These are phyloP conservation scores for Diaporthe citrichinensis DNA, from an alignment of 2,329 filamentous ascomycete species.

Conservation along the genomic window DNA sequence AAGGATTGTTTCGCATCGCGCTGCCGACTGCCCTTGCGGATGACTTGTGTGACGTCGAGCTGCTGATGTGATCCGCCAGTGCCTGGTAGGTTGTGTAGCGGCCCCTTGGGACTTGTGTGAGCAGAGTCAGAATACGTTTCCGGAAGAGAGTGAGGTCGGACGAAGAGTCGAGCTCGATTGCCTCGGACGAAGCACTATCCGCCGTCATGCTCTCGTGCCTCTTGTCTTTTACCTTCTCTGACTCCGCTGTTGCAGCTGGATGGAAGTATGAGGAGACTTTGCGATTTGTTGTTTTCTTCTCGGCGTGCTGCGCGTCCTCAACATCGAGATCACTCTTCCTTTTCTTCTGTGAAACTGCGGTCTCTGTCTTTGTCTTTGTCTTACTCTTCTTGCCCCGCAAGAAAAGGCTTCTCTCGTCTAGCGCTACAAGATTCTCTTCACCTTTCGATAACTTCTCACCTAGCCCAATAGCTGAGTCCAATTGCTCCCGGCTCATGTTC, in stretches of 20 bases:
- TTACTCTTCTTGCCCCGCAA: conserved; percentile 34
- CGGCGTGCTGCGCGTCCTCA: not conserved
- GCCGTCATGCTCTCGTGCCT: not conserved
- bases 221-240: not conserved
- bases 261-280: not conserved
- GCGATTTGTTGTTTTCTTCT: not conserved
- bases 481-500: conserved; percentile 31
- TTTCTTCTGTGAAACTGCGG: not conserved
- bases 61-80: conserved; percentile 1
- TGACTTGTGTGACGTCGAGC: conserved; percentile 3
- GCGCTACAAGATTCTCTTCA: conserved; percentile 10
- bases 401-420: conserved; percentile 30
- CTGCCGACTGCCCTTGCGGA: conserved; percentile 8
- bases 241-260: not conserved
- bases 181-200: not conserved
- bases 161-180: not conserved
- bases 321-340: not conserved
- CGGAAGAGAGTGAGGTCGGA: conserved; percentile 12
- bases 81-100: conserved; percentile 10
- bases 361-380: not conserved
- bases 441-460: conserved; percentile 25
- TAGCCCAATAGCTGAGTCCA: conserved; percentile 19
- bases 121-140: not conserved
- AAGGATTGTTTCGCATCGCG: conserved; percentile 21
- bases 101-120: not conserved